Conservation (phyloP, 306 rosid species). For the barrel medic (Medicago truncatula) region MtrunA17r5.0-ANR NC_053043.1:40449501-40450000, state of each 20-base stretch:
- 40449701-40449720: slow-evolving; percentile 57
- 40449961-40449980: slow-evolving; percentile 90
- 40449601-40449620: slow-evolving; percentile 60
- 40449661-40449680: slow-evolving; percentile 39
- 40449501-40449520: slow-evolving; percentile 56
- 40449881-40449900: slow-evolving; percentile 97
- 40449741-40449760: slow-evolving; percentile 34
- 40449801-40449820: slow-evolving; percentile 47
- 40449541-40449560: slow-evolving; percentile 64
- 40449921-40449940: slow-evolving; percentile 88
- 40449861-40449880: slow-evolving; percentile 72
- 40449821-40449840: slow-evolving; percentile 40
- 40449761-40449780: slow-evolving; percentile 75
- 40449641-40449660: slow-evolving; percentile 30
- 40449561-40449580: slow-evolving; percentile 71
- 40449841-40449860: neutral
- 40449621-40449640: slow-evolving; percentile 57
- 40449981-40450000: slow-evolving; percentile 71
- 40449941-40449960: slow-evolving; percentile 96
- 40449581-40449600: slow-evolving; percentile 67
- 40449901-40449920: slow-evolving; percentile 89
- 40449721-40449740: slow-evolving; percentile 49
- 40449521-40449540: slow-evolving; percentile 68
- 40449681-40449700: slow-evolving; percentile 40
- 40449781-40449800: slow-evolving; percentile 69